These are phyloP conservation scores for Neofusicoccum sp. DNA, from an alignment of 2,329 filamentous ascomycete species.

Conservation along the genomic window DNA sequence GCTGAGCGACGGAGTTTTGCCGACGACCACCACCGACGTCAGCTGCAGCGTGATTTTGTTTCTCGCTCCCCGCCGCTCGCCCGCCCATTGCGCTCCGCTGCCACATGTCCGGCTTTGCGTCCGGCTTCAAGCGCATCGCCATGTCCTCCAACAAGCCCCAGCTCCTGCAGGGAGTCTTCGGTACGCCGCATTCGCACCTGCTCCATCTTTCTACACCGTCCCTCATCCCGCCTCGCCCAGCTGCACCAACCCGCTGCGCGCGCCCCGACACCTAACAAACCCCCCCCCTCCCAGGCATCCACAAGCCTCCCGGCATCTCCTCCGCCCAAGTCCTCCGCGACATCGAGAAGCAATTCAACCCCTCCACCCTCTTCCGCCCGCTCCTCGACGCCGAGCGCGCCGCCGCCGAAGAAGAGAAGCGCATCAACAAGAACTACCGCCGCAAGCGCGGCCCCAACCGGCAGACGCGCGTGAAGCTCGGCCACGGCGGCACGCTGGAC, in stretches of 20 bases:
- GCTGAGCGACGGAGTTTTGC: neutral
- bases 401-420: slow-evolving; percentile 55
- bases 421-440: slow-evolving; percentile 46
- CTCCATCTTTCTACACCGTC: neutral
- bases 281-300: slow-evolving; percentile 64
- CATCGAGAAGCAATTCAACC: slow-evolving; percentile 79
- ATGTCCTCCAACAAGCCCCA: slow-evolving; percentile 5
- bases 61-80: neutral
- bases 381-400: slow-evolving; percentile 66
- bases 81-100: neutral
- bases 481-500: slow-evolving; percentile 93
- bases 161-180: slow-evolving; percentile 15
- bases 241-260: too few relatives aligned
- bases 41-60: neutral
- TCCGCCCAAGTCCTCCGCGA: slow-evolving; percentile 90
- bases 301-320: slow-evolving; percentile 84
- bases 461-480: slow-evolving; percentile 70
- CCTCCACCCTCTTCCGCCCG: slow-evolving; percentile 74
- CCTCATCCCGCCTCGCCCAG: too few relatives aligned
- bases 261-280: neutral
- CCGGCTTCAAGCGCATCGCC: neutral
- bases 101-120: neutral
- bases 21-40: neutral
- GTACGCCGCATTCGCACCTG: neutral
- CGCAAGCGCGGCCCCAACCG: slow-evolving; percentile 48